Base-by-base conservation (phyloP, 192 early-diverging fungal species). In the Podila epigama region DNA sequence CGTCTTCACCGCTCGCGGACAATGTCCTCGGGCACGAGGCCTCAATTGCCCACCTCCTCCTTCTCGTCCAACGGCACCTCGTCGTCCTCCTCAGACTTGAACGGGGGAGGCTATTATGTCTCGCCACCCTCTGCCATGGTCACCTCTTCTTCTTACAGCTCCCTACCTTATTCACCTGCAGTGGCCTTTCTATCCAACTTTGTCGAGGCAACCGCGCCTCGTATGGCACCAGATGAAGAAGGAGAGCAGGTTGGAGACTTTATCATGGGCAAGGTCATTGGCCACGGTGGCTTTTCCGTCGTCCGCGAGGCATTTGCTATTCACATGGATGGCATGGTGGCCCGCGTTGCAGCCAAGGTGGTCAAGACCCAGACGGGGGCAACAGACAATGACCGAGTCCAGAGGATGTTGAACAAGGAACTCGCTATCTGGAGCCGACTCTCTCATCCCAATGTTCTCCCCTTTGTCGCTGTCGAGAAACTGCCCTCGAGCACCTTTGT, bases 221-320 rank as follows among this genome's bases (percentile, higher is more conserved):
- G 18, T 2, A 20, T 25, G 25, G 13, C 65, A 16, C 63, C 63
- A 56, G 87, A 92, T 68, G 72, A 81, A n/a, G 86, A 89, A 32
- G 94, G 94, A 13, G 89, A 93, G 52, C 83, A 90, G 53, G 84
- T 94, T 31, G 91, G 90, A 11, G 85, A 91, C 34, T 95, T 88
- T 62, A 64, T 89, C 7, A 61, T 95, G 29, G 89, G 88, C 27
- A 82, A 82, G 20, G 75, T 90, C 32, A 88, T 94, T 69, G 94
- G 92, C 13, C 75, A 82, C 39, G 94, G 94, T 25, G 89, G 91
- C 6, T 95, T 93, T 60, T 92, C 92, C 10, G 68, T 83, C 25
- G 94, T 95, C 13, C 88, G 88, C 51, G 88, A 92, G 68, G 94
- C 86, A 13, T 83, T 71, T 60, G 63, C 71, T 18, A 71, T 83